Evolutionary conservation across 441 rosid genomes (phyloP).

Genomic region (Syzygium syzygioides): DNA sequence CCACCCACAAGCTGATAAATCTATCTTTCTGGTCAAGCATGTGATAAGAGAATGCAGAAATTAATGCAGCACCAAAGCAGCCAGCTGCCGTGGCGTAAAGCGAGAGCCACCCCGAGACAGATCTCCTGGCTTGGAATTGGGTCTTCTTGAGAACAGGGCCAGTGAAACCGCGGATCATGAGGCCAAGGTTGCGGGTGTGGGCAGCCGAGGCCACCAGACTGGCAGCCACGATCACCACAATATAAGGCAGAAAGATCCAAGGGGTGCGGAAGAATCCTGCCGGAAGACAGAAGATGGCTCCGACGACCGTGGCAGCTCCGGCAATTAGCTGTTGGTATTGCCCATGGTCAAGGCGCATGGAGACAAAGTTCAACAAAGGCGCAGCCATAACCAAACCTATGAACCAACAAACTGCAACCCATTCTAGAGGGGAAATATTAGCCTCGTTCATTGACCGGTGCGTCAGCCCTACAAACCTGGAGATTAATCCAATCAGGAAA

Average conservation of each 20-base stretch:
- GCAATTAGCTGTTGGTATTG: conserved; percentile 26
- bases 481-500: background rate
- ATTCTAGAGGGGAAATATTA: conserved; percentile 42
- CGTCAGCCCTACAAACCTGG: conserved; percentile 38
- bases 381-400: conserved; percentile 35
- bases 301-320: conserved; percentile 37
- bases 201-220: conserved; percentile 30
- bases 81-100: conserved; percentile 46
- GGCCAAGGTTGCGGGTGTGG: conserved; percentile 53
- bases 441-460: conserved; percentile 12
- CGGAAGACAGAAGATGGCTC: conserved; percentile 48
- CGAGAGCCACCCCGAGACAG: conserved; percentile 50
- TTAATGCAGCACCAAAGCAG: conserved; percentile 45
- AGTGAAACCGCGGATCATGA: conserved; percentile 34
- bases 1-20: conserved; percentile 44
- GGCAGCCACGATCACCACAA: conserved; percentile 29
- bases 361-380: conserved; percentile 24
- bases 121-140: conserved; percentile 27
- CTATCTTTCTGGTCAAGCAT: conserved; percentile 39
- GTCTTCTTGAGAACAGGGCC: conserved; percentile 16
- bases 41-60: conserved; percentile 44
- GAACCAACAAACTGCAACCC: conserved; percentile 60
- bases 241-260: conserved; percentile 44
- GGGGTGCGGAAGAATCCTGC: conserved; percentile 43
- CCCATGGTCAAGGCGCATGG: conserved; percentile 40